Conservation (phyloP, 1,284 basidiomycete genomes). For the Irpex sp. region DNA sequence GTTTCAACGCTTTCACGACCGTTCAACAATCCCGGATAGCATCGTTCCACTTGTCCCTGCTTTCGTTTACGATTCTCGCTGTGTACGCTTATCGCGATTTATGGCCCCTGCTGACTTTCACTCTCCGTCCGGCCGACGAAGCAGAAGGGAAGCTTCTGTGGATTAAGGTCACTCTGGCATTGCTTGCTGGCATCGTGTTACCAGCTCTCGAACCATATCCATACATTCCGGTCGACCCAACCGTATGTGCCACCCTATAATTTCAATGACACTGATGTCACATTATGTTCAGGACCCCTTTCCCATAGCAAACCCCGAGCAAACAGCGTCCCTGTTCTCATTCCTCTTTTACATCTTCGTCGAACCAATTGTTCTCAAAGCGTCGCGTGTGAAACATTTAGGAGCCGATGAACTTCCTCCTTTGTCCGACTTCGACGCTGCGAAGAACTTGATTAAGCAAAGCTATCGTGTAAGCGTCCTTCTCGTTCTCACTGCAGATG, state of each 20-base stretch:
- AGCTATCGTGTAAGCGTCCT: slow-evolving; percentile 24
- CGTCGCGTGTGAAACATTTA: slow-evolving; percentile 27
- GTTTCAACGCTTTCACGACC: neutral
- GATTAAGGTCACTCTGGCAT: slow-evolving; percentile 32
- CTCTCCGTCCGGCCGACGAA: slow-evolving; percentile 34
- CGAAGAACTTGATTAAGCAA: slow-evolving; percentile 35
- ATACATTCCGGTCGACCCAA: slow-evolving; percentile 37
- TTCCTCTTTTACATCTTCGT: slow-evolving; percentile 29
- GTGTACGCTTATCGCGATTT: slow-evolving; percentile 58
- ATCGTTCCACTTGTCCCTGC: slow-evolving; percentile 15
- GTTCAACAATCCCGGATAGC: neutral
- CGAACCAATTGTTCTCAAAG: slow-evolving; percentile 28
- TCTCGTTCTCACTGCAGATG: neutral
- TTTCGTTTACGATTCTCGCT: slow-evolving; percentile 13
- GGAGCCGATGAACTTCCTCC: slow-evolving; percentile 36
- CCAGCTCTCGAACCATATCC: slow-evolving; percentile 39
- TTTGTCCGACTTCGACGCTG: slow-evolving; percentile 43
- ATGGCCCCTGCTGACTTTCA: slow-evolving; percentile 53
- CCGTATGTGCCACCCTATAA: slow-evolving; percentile 27
- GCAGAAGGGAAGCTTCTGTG: slow-evolving; percentile 26
- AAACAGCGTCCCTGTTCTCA: slow-evolving; percentile 32
- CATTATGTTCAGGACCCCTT: slow-evolving; percentile 18
- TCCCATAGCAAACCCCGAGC: slow-evolving; percentile 28
- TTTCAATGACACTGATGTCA: neutral
- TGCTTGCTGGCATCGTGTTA: slow-evolving; percentile 34